Base-by-base conservation (phyloP, 768 basidiomycete genomes). In the Mycena capillaripes region DNA sequence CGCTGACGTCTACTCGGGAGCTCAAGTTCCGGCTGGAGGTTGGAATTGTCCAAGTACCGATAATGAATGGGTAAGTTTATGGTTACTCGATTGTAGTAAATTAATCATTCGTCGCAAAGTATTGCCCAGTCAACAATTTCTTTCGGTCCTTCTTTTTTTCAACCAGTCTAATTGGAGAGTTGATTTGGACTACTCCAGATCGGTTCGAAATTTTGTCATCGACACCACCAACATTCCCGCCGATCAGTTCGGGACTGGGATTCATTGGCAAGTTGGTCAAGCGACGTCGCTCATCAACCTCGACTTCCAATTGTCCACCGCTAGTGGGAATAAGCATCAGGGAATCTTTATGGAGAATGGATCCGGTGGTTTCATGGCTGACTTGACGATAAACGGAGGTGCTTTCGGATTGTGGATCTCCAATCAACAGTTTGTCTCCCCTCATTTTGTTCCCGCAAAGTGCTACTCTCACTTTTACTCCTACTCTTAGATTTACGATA, bases 241-340 rank as follows among this genome's bases (percentile, higher is more conserved):
- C 19, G 75, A 80, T 11, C 76, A 77, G 32, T 67, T 80, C 40
- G 87, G 81, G 8, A 87, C 86, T 19, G 89, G 87, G 59, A 78
- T 89, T 56, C 89, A 89, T 76, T 89, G 89, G 89, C 89, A 89
- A 78, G 89, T 90, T 60, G 87, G 89, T 2, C 89, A 89, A 76
- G 79, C 87, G 50, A 89, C 89, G 14, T 88, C 87, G 1, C 77
- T 89, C 38, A 79, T 85, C 68, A 88, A 89, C 76, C 79, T 89
- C 70, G 82, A 84, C 30, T 82, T 89, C 69, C 77, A 87, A 66
- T 84, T 89, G 86, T 87, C 85, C 48, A 84, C 84, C 46, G 85
- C 80, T 0, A 70, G 81, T 42, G 84, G 84, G 29, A 89, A 83
- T 30, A 81, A 80, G 6, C 89, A 90, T 53, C 83, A 85, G 79